These are phyloP conservation scores for Claviceps africana DNA, from an alignment of 2,329 filamentous ascomycete species.

Conservation along the genomic window DNA sequence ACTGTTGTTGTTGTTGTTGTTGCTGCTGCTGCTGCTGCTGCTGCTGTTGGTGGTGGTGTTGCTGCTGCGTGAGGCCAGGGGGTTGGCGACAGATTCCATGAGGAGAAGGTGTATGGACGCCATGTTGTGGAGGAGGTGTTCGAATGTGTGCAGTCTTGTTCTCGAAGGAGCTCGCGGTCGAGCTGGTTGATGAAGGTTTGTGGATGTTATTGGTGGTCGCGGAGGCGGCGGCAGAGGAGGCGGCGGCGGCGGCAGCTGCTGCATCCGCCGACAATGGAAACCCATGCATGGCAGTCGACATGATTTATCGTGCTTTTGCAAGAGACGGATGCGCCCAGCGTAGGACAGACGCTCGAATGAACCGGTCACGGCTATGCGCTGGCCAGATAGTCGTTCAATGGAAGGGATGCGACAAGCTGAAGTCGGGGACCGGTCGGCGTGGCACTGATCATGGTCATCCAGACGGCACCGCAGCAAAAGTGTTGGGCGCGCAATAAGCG, in stretches of 20 bases:
- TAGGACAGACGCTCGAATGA: not conserved
- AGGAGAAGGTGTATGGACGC: conserved; percentile 4
- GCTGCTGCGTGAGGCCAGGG: conserved; percentile 13
- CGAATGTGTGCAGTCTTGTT: conserved; percentile 4
- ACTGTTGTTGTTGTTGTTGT: conserved; percentile 12
- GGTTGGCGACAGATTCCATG: conserved; percentile 9
- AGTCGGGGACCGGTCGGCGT: not conserved
- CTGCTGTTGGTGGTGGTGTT: conserved; percentile 13
- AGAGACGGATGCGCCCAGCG: not conserved
- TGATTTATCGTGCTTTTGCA: not conserved
- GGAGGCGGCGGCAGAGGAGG: not conserved
- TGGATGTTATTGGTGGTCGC: not conserved
- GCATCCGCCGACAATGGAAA: conserved; percentile 4
- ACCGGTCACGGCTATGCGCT: not conserved
- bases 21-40: conserved; percentile 3
- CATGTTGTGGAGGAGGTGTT: conserved; percentile 8
- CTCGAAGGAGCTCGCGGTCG: conserved; percentile 5
- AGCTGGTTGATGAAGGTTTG: conserved; percentile 3
- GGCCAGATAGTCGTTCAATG: not conserved
- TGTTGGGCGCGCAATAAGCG: not conserved
- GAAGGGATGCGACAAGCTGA: not conserved
- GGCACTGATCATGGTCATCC: conserved; percentile 6
- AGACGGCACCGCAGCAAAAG: not conserved
- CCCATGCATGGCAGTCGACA: conserved; percentile 6
- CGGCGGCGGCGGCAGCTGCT: not conserved